phyloP scores from a whole-genome alignment of 495 filamentous ascomycete species.

The Oleoguttula mirabilis region DNA sequence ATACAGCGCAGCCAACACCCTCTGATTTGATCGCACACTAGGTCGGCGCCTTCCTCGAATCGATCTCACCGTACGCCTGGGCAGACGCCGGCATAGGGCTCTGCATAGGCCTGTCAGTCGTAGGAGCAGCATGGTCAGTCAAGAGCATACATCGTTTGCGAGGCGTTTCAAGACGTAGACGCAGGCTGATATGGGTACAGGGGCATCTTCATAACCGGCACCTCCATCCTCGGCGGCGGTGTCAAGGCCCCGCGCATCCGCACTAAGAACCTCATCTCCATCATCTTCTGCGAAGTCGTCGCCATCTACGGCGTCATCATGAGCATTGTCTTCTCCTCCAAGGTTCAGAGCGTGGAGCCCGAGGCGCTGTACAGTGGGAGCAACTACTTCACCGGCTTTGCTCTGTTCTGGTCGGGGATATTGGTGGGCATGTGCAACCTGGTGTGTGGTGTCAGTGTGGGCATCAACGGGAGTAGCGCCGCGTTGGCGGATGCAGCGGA shows the following conservation, averaged over 20 bases:
- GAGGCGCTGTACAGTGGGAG: constrained; percentile 47
- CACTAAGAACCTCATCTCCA: constrained; percentile 98
- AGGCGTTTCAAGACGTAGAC: no score
- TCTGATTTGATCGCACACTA: no score
- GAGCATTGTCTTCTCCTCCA: constrained; percentile 92
- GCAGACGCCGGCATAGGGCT: constrained; percentile 81
- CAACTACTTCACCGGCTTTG: constrained; percentile 91
- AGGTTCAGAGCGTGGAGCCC: constrained; percentile 47
- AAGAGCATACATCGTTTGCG: no score
- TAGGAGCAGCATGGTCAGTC: constrained; percentile 90
- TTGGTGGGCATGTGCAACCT: constrained; percentile 92
- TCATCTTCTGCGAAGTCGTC: constrained; percentile 99
- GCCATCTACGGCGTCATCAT: constrained; percentile 99
- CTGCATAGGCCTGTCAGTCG: constrained; percentile 89
- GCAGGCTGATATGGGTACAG: no score
- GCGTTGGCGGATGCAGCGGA: constrained; percentile 94
- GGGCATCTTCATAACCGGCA: constrained; percentile 98
- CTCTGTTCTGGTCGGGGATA: constrained; percentile 88
- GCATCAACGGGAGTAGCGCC: constrained; percentile 94
- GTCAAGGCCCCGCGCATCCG: constrained; percentile 92
- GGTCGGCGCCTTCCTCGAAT: constrained; percentile 91
- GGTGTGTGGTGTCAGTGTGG: constrained; percentile 91
- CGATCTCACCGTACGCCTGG: constrained; percentile 88
- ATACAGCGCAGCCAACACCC: no score
- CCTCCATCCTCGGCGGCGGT: constrained; percentile 94